These are phyloP conservation scores for Fusarium burgessii DNA, from an alignment of 2,329 filamentous ascomycete genomes.

Conservation along the genomic window DNA sequence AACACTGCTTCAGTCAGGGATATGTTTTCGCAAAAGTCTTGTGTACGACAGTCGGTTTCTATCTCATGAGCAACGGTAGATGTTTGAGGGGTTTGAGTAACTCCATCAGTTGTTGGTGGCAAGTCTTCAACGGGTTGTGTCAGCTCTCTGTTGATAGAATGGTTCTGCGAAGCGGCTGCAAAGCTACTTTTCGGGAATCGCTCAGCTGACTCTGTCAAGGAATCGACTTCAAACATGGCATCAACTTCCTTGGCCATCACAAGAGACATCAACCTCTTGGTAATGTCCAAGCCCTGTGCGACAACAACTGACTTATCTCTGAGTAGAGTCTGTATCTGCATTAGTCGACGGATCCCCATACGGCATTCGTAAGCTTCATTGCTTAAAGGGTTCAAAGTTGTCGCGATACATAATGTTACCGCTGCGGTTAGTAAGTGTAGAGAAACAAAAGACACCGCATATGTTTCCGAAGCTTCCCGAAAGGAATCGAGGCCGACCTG, in stretches of 20 bases:
- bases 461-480: not conserved
- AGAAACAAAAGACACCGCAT: not conserved
- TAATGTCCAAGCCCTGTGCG: not conserved
- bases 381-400: not conserved
- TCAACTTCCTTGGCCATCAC: not conserved
- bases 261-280: not conserved
- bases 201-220: too few relatives aligned
- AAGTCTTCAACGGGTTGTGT: too few relatives aligned
- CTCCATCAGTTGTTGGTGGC: too few relatives aligned
- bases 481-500: not conserved
- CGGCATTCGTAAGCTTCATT: accelerated
- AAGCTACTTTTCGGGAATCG: too few relatives aligned
- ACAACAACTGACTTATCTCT: not conserved
- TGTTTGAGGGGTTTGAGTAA: too few relatives aligned
- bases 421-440: not conserved
- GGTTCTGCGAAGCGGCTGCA: too few relatives aligned
- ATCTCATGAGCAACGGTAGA: too few relatives aligned
- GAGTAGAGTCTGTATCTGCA: not conserved
- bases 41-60: not conserved
- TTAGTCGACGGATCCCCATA: not conserved
- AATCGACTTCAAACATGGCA: too few relatives aligned
- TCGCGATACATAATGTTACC: not conserved
- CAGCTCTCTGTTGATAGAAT: too few relatives aligned
- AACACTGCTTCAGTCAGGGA: accelerated
- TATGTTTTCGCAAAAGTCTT: not conserved